Evolutionary conservation across 345 rosid species (phyloP), one percentile per base, ranked within the genome.

Genomic region (Carallia brachiata): DNA sequence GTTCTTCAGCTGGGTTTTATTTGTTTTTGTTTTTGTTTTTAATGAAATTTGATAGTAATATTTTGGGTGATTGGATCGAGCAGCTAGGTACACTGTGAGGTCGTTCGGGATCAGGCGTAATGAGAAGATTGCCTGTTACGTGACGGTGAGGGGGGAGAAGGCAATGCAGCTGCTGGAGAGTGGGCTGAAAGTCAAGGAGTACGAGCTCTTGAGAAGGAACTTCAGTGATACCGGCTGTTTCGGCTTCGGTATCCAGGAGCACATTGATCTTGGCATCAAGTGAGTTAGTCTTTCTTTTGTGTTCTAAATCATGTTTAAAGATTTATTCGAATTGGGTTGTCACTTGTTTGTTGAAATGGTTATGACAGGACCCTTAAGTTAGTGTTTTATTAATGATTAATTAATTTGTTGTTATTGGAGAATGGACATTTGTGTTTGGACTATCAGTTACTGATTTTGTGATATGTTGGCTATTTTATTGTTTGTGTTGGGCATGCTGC

Each of bases 231-330:
- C 96, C n/a, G 96, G 97, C 65, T 92, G 96, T 71, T 92, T 92
- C 0, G 97, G 97, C 8, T 92, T 92, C 1, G 97, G 96, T 70
- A 92, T 92, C 64, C 96, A 92, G 77, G 97, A 92, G 85, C 97
- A 92, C 80, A 92, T 92, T n/a, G 97, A 92, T 84, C 93, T 90
- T 10, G 97, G 96, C 16, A 92, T 92, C 88, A 92, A 90, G 97
- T 92, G 67, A 78, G 91, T 3, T 9, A 12, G 50, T 44, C 50
- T 44, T 56, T 23, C 15, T 27, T 30, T 56, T 56, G 12, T 9
- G 10, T 4, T 30, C 31, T 56, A 0, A 13, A 9, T 27, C 4
- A 8, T 10, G 10, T 19, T 56, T 27, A 27, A 56, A 56, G 28
- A 30, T 10, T 9, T 27, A 19, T 27, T 56, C 60, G 4, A 19